phyloP scores from a whole-genome alignment of 2,329 filamentous ascomycete genomes.

The Ilyonectria destructans region DNA sequence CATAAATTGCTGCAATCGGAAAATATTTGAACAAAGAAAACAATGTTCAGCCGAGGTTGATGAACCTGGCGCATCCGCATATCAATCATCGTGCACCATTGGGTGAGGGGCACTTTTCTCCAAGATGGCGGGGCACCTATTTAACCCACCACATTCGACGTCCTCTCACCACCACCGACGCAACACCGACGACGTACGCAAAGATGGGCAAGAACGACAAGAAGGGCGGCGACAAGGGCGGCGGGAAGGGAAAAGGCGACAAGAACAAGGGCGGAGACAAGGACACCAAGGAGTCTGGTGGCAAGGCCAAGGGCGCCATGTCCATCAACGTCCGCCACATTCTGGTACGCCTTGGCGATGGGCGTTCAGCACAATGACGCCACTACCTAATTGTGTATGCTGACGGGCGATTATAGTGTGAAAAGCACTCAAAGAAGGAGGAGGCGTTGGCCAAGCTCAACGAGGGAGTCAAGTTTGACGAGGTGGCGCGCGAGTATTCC shows the following conservation, averaged over 20 bases:
- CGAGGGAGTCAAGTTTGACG: slow-evolving; percentile 80
- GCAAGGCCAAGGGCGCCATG: slow-evolving; percentile 71
- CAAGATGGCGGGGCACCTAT: slow-evolving; percentile 27
- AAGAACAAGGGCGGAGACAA: slow-evolving; percentile 52
- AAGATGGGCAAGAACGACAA: slow-evolving; percentile 60
- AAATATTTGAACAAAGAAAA: slow-evolving; percentile 2
- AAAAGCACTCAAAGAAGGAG: slow-evolving; percentile 85
- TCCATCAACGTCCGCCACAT: slow-evolving; percentile 84
- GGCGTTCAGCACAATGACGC: slow-evolving; percentile 28
- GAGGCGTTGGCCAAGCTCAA: slow-evolving; percentile 80
- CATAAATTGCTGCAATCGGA: background rate
- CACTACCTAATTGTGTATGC: slow-evolving; percentile 2
- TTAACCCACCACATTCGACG: slow-evolving; percentile 12
- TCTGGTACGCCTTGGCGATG: slow-evolving; percentile 60
- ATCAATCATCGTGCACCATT: background rate
- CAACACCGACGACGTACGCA: slow-evolving; percentile 17
- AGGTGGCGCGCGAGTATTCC: slow-evolving; percentile 80
- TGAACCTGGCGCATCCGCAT: background rate
- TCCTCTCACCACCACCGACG: slow-evolving; percentile 13
- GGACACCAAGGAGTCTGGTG: slow-evolving; percentile 51
- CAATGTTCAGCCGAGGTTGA: slow-evolving; percentile 1
- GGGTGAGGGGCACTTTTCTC: slow-evolving; percentile 25
- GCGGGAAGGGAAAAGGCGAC: slow-evolving; percentile 39
- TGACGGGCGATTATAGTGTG: slow-evolving; percentile 65
- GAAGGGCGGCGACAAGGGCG: slow-evolving; percentile 53